Conservation (phyloP, 352 stramenopile species). For the Phytophthora ramorum region DNA sequence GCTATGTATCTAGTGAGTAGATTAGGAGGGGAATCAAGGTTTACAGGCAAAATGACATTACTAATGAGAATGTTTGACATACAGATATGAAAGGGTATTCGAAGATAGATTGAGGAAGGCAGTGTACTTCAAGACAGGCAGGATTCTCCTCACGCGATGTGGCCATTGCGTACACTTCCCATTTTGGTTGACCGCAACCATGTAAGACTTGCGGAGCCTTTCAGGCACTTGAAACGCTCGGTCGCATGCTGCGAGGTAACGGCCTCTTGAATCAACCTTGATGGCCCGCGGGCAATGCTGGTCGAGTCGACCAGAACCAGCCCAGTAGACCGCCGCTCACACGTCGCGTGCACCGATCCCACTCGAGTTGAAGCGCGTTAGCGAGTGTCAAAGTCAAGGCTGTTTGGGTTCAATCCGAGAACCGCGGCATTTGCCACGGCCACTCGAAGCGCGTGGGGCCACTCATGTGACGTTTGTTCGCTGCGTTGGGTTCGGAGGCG, state of each 20-base stretch:
- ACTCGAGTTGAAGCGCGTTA: neutral
- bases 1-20: neutral
- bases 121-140: neutral
- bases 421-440: no score
- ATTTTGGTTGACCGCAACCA: slow-evolving; percentile 5
- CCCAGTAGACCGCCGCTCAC: slow-evolving; percentile 2
- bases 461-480: neutral
- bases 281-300: slow-evolving; percentile 6
- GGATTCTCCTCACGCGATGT: slow-evolving; percentile 14
- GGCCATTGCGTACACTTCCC: slow-evolving; percentile 1
- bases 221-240: slow-evolving; percentile 10
- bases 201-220: slow-evolving; percentile 12
- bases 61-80: neutral
- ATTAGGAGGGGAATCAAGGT: neutral
- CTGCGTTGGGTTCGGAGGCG: slow-evolving; percentile 12
- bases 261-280: slow-evolving; percentile 4
- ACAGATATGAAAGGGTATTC: neutral
- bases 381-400: neutral
- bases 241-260: slow-evolving; percentile 15
- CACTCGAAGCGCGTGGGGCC: neutral
- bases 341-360: slow-evolving; percentile 1
- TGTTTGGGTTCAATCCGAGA: neutral
- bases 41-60: no score
- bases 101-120: neutral
- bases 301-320: slow-evolving; percentile 22